phyloP scores from a whole-genome alignment of 2,329 filamentous ascomycete genomes.

The Blastomyces gilchristii region DNA sequence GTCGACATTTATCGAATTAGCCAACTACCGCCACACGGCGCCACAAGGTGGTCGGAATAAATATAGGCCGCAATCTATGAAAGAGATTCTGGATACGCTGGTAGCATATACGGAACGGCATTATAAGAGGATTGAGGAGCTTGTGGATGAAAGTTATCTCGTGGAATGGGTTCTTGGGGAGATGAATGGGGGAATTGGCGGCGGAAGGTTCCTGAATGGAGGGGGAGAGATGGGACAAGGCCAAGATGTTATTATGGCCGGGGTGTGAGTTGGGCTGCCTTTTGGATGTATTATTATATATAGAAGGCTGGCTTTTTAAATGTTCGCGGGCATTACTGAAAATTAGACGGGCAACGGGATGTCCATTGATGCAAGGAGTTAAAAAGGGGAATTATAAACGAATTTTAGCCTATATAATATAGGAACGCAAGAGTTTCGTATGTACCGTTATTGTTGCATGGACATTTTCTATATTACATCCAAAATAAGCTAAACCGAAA shows the following conservation, averaged over 20 bases:
- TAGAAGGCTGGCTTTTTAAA: constrained; percentile 9
- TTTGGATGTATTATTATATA: neutral
- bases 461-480: neutral
- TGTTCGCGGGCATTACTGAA: neutral
- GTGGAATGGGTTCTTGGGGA: constrained; percentile 86
- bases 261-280: constrained; percentile 18
- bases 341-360: neutral
- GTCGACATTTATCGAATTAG: constrained; percentile 61
- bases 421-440: neutral
- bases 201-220: constrained; percentile 12
- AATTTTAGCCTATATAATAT: neutral
- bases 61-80: constrained; percentile 43
- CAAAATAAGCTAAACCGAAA: neutral
- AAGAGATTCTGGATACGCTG: constrained; percentile 78
- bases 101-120: constrained; percentile 87
- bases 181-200: constrained; percentile 59
- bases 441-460: neutral
- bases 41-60: constrained; percentile 20
- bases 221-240: constrained; percentile 19
- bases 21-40: constrained; percentile 23
- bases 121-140: constrained; percentile 77
- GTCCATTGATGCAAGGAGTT: neutral
- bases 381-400: neutral
- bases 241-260: constrained; percentile 34
- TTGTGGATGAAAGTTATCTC: constrained; percentile 88